Evolutionary conservation across 2,329 filamentous ascomycete species (phyloP).

Genomic region (Cercospora sojina): DNA sequence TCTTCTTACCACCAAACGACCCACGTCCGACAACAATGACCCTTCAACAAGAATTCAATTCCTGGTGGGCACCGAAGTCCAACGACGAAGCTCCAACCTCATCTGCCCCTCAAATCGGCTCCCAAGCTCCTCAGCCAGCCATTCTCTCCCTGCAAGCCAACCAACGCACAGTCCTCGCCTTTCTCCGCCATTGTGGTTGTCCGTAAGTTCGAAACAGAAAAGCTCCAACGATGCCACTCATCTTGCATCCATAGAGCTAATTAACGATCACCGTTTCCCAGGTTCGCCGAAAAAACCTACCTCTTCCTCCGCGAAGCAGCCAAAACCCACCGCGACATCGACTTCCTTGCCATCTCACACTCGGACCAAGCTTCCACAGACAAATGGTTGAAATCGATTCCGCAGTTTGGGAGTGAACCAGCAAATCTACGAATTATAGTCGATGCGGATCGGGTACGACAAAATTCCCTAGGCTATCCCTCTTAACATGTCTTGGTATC

Average conservation of each 20-base stretch:
- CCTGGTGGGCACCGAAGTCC: constrained; percentile 43
- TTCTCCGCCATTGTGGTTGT: constrained; percentile 72
- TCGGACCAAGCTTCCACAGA: constrained; percentile 55
- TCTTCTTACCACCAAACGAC: neutral
- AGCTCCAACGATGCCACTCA: neutral
- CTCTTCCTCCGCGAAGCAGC: constrained; percentile 55
- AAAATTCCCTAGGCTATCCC: too few species aligned
- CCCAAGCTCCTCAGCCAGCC: constrained; percentile 55
- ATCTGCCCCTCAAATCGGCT: constrained; percentile 51
- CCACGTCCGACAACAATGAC: constrained; percentile 19
- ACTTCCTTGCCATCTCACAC: constrained; percentile 64
- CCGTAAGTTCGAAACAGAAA: constrained; percentile 42
- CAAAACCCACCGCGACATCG: constrained; percentile 49
- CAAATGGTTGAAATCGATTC: constrained; percentile 53
- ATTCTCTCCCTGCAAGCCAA: constrained; percentile 54
- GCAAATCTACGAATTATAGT: constrained; percentile 60
- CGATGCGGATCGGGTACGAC: constrained; percentile 42
- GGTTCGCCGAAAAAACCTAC: constrained; percentile 55
- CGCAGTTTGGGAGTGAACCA: constrained; percentile 51
- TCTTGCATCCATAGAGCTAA: neutral
- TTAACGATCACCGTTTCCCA: neutral
- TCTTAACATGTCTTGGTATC: too few species aligned
- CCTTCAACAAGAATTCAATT: constrained; percentile 40
- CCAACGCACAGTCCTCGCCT: constrained; percentile 63
- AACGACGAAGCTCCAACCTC: constrained; percentile 24